phyloP scores from a whole-genome alignment of 202 grass and related monocot genomes.

The Brachypodium distachyon region DNA sequence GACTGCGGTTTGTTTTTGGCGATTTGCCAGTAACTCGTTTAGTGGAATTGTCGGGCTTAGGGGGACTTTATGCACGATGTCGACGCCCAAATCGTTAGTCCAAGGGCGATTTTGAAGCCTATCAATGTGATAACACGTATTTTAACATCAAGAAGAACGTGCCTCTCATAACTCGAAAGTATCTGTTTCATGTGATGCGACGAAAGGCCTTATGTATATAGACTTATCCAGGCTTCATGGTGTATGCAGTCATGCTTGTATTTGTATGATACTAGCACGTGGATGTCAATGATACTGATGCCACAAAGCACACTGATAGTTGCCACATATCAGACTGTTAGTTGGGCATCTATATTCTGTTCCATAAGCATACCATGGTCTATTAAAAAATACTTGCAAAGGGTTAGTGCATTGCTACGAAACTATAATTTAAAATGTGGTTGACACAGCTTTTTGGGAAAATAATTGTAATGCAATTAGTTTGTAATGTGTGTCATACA shows the following conservation, averaged over 20 bases:
- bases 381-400: not conserved
- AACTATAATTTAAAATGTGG: too few species aligned
- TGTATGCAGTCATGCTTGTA: not conserved
- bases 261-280: too few species aligned
- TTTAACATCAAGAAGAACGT: not conserved
- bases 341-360: not conserved
- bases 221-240: not conserved
- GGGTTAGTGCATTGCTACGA: too few species aligned
- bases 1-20: not conserved
- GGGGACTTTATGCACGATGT: not conserved
- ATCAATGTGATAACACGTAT: not conserved
- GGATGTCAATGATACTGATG: not conserved
- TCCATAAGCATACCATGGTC: not conserved
- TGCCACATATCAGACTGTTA: not conserved
- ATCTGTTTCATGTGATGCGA: not conserved
- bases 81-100: not conserved
- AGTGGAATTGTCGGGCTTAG: not conserved
- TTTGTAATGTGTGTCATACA: too few species aligned
- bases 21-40: not conserved
- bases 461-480: too few species aligned
- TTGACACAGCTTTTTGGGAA: too few species aligned
- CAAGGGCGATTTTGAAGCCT: not conserved
- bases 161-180: not conserved
- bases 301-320: not conserved
- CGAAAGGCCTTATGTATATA: not conserved